A percentile compares a stretch with the other conserved stretches of the same genome.
phyloP scores from a whole-genome alignment of 2,329 filamentous ascomycete species.

The Bipolaris cookei region DNA sequence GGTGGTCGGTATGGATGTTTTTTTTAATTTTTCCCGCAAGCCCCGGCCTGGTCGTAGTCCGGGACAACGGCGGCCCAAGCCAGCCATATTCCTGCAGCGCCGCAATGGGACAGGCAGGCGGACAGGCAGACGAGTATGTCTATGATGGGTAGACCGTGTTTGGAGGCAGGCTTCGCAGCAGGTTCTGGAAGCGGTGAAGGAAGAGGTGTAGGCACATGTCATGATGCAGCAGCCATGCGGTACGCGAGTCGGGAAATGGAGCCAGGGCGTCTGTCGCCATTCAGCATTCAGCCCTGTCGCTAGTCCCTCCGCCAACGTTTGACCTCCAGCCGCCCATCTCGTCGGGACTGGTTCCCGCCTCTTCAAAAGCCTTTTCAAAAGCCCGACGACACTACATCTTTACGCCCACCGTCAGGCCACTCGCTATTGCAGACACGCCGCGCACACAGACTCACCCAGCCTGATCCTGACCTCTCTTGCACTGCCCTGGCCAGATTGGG shows the following conservation, averaged over 20 bases:
- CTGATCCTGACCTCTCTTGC: background rate
- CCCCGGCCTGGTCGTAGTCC: slow-evolving; percentile 7
- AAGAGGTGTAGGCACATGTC: slow-evolving; percentile 40
- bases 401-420: background rate
- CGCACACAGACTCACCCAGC: too few relatives aligned
- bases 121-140: too few relatives aligned
- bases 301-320: slow-evolving; percentile 37
- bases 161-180: background rate
- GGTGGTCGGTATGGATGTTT: slow-evolving; percentile 17
- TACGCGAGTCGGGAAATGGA: slow-evolving; percentile 26
- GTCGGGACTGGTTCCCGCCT: slow-evolving; percentile 38
- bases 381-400: slow-evolving; percentile 8
- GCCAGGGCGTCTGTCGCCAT: slow-evolving; percentile 21
- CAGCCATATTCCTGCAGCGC: too few relatives aligned
- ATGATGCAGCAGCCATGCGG: slow-evolving; percentile 36
- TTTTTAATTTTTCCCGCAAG: slow-evolving; percentile 10
- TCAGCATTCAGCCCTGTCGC: slow-evolving; percentile 25
- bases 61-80: too few relatives aligned
- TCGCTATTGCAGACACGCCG: background rate
- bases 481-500: background rate
- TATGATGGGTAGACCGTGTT: too few relatives aligned
- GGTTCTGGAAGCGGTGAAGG: slow-evolving; percentile 30
- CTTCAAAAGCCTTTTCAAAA: slow-evolving; percentile 25
- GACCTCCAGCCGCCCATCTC: slow-evolving; percentile 26
- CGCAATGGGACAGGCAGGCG: too few relatives aligned